Base-by-base conservation (phyloP, 1,284 basidiomycete species). In the Phellopilus nigrolimitatus region DNA sequence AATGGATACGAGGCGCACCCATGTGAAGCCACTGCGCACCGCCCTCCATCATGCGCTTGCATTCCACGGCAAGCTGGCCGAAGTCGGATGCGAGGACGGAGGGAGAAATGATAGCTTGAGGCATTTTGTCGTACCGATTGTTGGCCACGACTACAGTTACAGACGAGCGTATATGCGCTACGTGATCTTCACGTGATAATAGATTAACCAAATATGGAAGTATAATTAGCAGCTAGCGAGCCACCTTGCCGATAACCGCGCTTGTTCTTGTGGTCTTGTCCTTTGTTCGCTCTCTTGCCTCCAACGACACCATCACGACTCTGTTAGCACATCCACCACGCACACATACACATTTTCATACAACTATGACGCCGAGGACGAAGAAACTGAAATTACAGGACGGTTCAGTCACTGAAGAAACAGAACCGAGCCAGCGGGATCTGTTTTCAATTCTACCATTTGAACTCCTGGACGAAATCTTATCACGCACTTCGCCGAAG, bases 21-120 rank as follows among this genome's bases (percentile, higher is more conserved):
- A 97, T 97, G 63, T 97, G 93, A 53, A 95, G 79, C 93, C 94
- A 97, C 68, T 97, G 86, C 37, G 93, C 92, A 30, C 95, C 92
- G 59, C 84, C 82, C 62, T 86, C 82, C 58, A 95, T 89, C 88
- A 97, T 95, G 48, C 91, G 80, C 64, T 85, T 85, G 71, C 95
- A 95, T 81, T 97, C 92, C 61, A 84, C 84, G 50, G 82, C 85
- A 58, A 97, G 80, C 63, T 94, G 85, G 36, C 91, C 91, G 70
- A 97, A 92, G 74, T 97, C 92, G n/a, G 89, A 92, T 54, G 92
- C 91, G 24, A 95, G 85, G 34, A 94, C 90, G 12, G 91, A 94
- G 27, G 91, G 91, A 7, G 91, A 84, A 66, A 95, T 90, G 69
- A 95, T 93, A 15, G 89, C 84, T 63, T 79, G 79, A 60, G 84